Evolutionary conservation across 495 filamentous ascomycete genomes (phyloP).

Genomic region (Chaetomium tenue): DNA sequence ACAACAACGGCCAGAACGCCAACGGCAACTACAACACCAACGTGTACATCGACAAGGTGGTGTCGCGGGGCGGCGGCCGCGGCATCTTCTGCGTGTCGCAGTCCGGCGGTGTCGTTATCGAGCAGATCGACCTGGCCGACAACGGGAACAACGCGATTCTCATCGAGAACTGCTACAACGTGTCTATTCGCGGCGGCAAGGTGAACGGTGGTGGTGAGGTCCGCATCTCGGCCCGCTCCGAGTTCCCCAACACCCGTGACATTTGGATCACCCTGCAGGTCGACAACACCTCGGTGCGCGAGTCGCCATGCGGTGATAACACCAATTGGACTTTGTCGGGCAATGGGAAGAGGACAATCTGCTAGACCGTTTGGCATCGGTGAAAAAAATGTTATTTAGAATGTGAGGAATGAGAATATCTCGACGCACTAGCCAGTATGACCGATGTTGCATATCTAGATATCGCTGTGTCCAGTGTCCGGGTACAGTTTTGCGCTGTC

Average conservation of each 20-base stretch:
- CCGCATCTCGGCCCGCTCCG: slow-evolving; percentile 40
- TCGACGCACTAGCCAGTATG: too few relatives aligned
- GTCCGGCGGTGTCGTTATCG: slow-evolving; percentile 43
- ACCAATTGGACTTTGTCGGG: slow-evolving; percentile 43
- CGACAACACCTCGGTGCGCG: slow-evolving; percentile 42
- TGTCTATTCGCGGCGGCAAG: slow-evolving; percentile 43
- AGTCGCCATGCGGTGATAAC: slow-evolving; percentile 46
- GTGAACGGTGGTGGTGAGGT: slow-evolving; percentile 49
- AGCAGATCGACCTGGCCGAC: slow-evolving; percentile 39
- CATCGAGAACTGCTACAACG: slow-evolving; percentile 51
- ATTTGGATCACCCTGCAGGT: slow-evolving; percentile 44
- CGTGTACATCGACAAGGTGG: slow-evolving; percentile 45
- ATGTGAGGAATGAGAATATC: too few relatives aligned
- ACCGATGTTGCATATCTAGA: too few relatives aligned
- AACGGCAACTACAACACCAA: slow-evolving; percentile 45
- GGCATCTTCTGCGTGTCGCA: slow-evolving; percentile 51
- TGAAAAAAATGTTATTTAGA: neutral
- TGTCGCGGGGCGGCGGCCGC: slow-evolving; percentile 47
- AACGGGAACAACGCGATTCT: slow-evolving; percentile 51
- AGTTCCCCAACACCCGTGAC: slow-evolving; percentile 47
- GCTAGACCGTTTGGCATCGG: slow-evolving; percentile 25
- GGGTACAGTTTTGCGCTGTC: too few relatives aligned
- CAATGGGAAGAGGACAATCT: slow-evolving; percentile 37
- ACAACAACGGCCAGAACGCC: slow-evolving; percentile 42
- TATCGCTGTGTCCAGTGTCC: too few relatives aligned